Conservation (phyloP, 805 yeast genomes). For the Jamesozyma hellenica region DNA sequence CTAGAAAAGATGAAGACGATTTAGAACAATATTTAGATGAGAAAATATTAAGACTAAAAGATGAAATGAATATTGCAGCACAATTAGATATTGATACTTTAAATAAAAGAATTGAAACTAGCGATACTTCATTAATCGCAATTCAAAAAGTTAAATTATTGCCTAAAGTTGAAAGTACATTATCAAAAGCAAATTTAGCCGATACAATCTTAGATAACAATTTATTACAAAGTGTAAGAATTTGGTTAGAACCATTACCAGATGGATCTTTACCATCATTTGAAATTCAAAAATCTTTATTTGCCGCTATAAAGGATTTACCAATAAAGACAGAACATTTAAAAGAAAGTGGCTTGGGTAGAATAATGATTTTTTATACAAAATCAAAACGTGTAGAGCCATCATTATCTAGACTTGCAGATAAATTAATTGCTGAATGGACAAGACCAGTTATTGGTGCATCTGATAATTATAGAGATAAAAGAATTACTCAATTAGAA, state of each 20-base stretch:
- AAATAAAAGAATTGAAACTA: conserved; percentile 34
- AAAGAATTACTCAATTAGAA: conserved; percentile 55
- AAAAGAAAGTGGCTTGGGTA: conserved; percentile 89
- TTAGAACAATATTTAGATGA: conserved; percentile 93
- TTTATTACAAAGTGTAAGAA: conserved; percentile 80
- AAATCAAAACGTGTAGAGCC: conserved; percentile 84
- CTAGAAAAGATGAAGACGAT: conserved; percentile 79
- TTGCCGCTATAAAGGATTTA: conserved; percentile 58
- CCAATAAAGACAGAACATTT: conserved; percentile 95
- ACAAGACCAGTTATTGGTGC: conserved; percentile 95
- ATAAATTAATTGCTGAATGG: conserved; percentile 91
- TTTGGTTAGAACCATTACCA: conserved; percentile 97
- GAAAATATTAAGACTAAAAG: conserved; percentile 67
- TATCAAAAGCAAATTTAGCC: conserved; percentile 75
- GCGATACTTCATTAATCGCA: conserved; percentile 34
- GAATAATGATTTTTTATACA: conserved; percentile 87
- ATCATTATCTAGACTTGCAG: conserved; percentile 76
- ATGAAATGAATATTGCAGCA: conserved; percentile 83
- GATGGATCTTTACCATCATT: conserved; percentile 97
- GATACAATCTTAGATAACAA: conserved; percentile 92
- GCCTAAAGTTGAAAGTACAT: conserved; percentile 64
- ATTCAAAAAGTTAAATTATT: conserved; percentile 62
- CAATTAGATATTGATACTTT: conserved; percentile 54
- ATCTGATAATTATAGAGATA: conserved; percentile 87
- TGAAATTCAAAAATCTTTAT: conserved; percentile 84